Conservation (phyloP, 768 basidiomycete genomes). For the Leccinum subtestaceum region DNA sequence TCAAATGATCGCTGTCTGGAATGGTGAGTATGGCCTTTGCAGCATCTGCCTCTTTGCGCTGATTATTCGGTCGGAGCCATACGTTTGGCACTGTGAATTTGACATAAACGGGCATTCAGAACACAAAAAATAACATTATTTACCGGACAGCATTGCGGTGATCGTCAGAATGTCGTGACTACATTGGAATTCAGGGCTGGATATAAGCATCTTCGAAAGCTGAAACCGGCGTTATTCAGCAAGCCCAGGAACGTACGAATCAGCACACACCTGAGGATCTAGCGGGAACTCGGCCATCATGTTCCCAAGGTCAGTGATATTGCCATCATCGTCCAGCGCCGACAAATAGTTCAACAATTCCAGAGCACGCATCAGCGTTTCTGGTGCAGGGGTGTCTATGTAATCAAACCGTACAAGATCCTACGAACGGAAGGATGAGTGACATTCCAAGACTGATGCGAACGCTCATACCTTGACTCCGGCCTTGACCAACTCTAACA, state of each 20-base stretch:
- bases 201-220: slow-evolving; percentile 92
- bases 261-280: slow-evolving; percentile 78
- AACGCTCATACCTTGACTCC: slow-evolving; percentile 67
- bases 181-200: slow-evolving; percentile 93
- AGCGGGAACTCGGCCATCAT: slow-evolving; percentile 99
- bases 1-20: slow-evolving; percentile 96
- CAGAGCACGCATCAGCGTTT: slow-evolving; percentile 95
- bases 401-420: slow-evolving; percentile 89
- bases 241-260: not conserved
- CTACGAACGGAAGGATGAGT: slow-evolving; percentile 19
- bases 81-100: slow-evolving; percentile 67
- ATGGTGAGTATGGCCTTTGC: slow-evolving; percentile 87
- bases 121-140: slow-evolving; percentile 14
- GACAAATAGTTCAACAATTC: slow-evolving; percentile 91
- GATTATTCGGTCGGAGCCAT: slow-evolving; percentile 89
- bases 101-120: not conserved
- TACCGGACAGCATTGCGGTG: slow-evolving; percentile 94
- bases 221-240: slow-evolving; percentile 3
- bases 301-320: slow-evolving; percentile 78
- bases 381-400: slow-evolving; percentile 90
- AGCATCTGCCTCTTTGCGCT: slow-evolving; percentile 86
- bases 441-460: not conserved
- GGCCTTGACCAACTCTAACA: slow-evolving; percentile 90
- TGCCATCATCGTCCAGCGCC: slow-evolving; percentile 92
- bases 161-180: slow-evolving; percentile 95